phyloP scores from a whole-genome alignment of 768 basidiomycete species.

The Tylopilus felleus region DNA sequence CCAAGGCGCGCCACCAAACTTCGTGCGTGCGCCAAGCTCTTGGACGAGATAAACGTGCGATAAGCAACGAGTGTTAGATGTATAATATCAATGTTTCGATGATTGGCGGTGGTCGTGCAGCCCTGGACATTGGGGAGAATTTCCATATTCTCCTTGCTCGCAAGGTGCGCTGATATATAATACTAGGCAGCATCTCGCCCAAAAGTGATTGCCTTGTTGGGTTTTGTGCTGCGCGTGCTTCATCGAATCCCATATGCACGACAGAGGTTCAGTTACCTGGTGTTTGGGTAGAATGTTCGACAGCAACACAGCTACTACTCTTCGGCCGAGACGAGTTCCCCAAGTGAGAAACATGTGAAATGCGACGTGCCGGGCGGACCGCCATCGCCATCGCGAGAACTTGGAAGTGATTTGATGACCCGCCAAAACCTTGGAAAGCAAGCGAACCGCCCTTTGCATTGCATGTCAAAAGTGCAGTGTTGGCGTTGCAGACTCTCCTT shows the following conservation, averaged over 20 bases:
- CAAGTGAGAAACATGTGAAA: not conserved
- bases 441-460: not conserved
- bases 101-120: too few species aligned
- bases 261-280: not conserved
- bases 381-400: not conserved
- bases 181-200: not conserved
- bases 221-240: not conserved
- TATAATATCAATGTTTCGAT: too few species aligned
- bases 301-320: not conserved
- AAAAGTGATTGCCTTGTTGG: too few species aligned
- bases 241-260: not conserved
- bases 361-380: not conserved
- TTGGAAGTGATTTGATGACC: not conserved
- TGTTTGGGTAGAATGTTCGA: not conserved
- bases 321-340: not conserved
- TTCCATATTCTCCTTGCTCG: not conserved
- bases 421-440: not conserved
- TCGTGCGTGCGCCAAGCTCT: not conserved
- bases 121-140: not conserved
- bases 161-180: too few species aligned
- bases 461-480: not conserved
- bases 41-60: too few species aligned
- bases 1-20: not conserved
- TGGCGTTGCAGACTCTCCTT: not conserved
- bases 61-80: too few species aligned